Evolutionary conservation across 495 filamentous ascomycete genomes (phyloP), one percentile per base, ranked within the genome.

Genomic region (Talaromyces liani): DNA sequence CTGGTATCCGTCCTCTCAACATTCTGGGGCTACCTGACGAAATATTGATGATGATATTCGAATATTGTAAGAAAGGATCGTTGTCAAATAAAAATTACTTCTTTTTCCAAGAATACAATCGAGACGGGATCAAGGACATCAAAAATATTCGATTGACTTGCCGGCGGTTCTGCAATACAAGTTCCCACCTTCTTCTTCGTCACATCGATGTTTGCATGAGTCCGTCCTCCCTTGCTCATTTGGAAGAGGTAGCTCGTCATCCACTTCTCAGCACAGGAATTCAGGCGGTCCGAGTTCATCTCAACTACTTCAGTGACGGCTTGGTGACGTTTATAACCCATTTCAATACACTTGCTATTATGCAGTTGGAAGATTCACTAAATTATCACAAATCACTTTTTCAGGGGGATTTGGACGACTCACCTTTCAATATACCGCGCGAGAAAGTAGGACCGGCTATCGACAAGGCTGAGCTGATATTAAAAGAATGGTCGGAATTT

Each of bases 161-260:
- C 18, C 49, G 49, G 49, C 49, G 20, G 22, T 54, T 54, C 12
- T 54, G 8, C 20, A 25, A 54, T 14, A 54, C 49, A 54, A 54
- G 49, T 14, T 54, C 49, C 49, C 49, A 54, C 49, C 49, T 54
- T 54, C 49, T 54, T 54, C 49, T 54, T 24, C 49, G 49, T 18
- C 49, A 54, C 3, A 54, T 54, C 49, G 49, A 54, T 54, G 49
- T 54, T 54, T 54, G 1, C 49, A 54, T 54, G 49, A 16, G 7
- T 54, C 49, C 49, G 3, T 54, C 49, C 49, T 54, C 49, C 20
- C 49, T 54, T 54, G 49, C 49, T 6, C 49, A 54, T 14, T 3
- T 54, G 49, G 49, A 24, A 12, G 49, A 54, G 49, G 49, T 54
- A 14, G 49, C 49, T 1, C 22, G 49, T 14, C 49, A 54, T 54